A percentile compares a stretch with the other conserved stretches of the same genome.
Evolutionary conservation across 306 rosid species (phyloP).

Genomic region (Pterocarpus santalinus): DNA sequence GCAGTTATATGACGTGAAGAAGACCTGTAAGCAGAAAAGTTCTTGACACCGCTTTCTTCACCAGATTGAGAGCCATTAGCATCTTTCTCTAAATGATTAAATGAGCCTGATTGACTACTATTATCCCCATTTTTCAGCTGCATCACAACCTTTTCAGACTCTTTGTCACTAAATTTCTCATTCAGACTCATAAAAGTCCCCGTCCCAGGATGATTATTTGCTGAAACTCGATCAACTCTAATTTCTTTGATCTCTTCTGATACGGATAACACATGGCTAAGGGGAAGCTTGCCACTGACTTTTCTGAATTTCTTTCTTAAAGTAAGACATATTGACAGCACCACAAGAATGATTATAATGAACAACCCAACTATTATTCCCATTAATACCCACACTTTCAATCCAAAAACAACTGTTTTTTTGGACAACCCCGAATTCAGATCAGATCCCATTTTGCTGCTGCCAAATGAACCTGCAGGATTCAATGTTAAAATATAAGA

Average conservation of each 20-base stretch:
- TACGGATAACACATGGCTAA: constrained; percentile 62
- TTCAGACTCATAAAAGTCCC: constrained; percentile 58
- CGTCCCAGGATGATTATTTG: constrained; percentile 54
- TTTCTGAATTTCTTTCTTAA: constrained; percentile 80
- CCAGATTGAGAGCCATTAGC: constrained; percentile 71
- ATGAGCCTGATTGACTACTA: constrained; percentile 80
- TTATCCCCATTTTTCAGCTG: constrained; percentile 68
- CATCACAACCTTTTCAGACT: constrained; percentile 73
- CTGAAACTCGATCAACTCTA: constrained; percentile 78
- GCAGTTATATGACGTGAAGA: constrained; percentile 64
- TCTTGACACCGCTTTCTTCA: constrained; percentile 64
- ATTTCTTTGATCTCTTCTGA: constrained; percentile 92
- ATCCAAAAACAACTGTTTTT: constrained; percentile 78
- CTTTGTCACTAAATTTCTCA: constrained; percentile 72
- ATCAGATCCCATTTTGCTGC: constrained; percentile 74
- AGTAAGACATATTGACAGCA: constrained; percentile 80
- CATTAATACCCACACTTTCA: constrained; percentile 81
- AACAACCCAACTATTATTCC: constrained; percentile 75
- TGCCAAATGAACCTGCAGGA: constrained; percentile 51
- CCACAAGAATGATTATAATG: constrained; percentile 72
- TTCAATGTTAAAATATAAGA: constrained; percentile 38
- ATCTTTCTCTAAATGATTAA: constrained; percentile 66
- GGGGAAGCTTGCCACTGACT: constrained; percentile 69
- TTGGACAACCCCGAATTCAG: constrained; percentile 70
- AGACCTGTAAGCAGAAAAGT: constrained; percentile 51